phyloP scores from a whole-genome alignment of 495 filamentous ascomycete genomes.

The Evernia prunastri region DNA sequence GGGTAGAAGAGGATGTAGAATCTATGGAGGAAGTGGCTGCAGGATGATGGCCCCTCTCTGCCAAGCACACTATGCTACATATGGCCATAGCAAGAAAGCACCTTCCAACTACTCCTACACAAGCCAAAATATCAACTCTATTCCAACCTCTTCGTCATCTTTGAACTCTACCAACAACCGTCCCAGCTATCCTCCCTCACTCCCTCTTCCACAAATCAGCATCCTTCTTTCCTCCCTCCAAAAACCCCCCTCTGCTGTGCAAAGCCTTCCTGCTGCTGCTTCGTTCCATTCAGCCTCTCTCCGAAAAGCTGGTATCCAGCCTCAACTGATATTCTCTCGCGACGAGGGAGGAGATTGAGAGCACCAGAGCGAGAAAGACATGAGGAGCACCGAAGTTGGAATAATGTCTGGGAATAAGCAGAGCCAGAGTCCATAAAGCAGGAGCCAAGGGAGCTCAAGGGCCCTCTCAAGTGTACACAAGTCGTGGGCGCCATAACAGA shows the following conservation, averaged over 20 bases:
- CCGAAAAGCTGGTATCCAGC: not conserved
- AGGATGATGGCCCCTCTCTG: too few relatives aligned
- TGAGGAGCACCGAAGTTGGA: not conserved
- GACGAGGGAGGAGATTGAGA: not conserved
- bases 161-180: not conserved
- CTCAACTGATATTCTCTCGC: too few relatives aligned
- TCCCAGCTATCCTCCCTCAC: not conserved
- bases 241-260: not conserved
- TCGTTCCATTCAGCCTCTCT: not conserved
- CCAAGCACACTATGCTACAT: too few relatives aligned
- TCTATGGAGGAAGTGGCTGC: too few relatives aligned
- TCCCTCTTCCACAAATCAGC: not conserved
- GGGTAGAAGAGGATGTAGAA: too few relatives aligned
- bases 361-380: not conserved
- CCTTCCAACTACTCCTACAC: not conserved
- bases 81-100: too few relatives aligned
- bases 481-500: not conserved
- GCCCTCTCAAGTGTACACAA: not conserved
- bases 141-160: not conserved
- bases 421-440: not conserved
- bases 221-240: not conserved
- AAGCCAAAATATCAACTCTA: not conserved
- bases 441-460: not conserved
- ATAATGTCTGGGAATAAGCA: not conserved
- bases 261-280: not conserved